phyloP scores from a whole-genome alignment of 202 grass and related monocot species.

The Elaeis oleifera region DNA sequence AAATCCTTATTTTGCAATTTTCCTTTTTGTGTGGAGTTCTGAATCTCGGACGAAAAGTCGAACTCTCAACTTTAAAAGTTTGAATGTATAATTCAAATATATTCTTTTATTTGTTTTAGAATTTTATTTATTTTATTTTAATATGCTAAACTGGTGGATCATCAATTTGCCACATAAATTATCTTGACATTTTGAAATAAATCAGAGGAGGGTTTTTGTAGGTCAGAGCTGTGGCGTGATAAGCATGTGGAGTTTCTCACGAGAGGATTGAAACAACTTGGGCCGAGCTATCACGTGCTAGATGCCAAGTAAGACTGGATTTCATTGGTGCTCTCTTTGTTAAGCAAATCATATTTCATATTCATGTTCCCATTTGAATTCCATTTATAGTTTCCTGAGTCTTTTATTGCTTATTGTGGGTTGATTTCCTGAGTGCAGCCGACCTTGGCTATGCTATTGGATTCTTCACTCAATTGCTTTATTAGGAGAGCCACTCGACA shows the following conservation, averaged over 20 bases:
- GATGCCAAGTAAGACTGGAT: slow-evolving; percentile 69
- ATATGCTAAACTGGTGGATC: too few species aligned
- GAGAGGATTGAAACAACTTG: slow-evolving; percentile 48
- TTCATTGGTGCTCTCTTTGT: not conserved
- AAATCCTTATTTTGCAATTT: too few species aligned
- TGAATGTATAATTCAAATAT: too few species aligned
- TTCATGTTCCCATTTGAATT: not conserved
- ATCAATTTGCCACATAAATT: too few species aligned
- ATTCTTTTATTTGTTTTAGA: not conserved
- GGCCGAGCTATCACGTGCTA: slow-evolving; percentile 58
- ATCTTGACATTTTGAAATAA: too few species aligned
- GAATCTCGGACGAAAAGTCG: too few species aligned
- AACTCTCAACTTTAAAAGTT: too few species aligned
- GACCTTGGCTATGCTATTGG: slow-evolving; percentile 97
- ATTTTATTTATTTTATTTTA: too few species aligned
- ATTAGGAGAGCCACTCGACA: slow-evolving; percentile 60
- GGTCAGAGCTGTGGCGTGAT: slow-evolving; percentile 72
- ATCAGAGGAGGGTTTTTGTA: slow-evolving; percentile 22
- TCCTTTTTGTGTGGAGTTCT: too few species aligned
- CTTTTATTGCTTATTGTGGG: slow-evolving; percentile 1
- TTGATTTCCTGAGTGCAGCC: slow-evolving; percentile 37
- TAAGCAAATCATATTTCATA: not conserved
- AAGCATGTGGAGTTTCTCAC: slow-evolving; percentile 65
- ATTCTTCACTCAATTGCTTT: slow-evolving; percentile 73
- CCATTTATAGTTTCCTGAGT: not conserved